Evolutionary conservation across 2,329 filamentous ascomycete species (phyloP), one percentile per base, ranked within the genome.

Genomic region (Stagonosporopsis vannaccii): DNA sequence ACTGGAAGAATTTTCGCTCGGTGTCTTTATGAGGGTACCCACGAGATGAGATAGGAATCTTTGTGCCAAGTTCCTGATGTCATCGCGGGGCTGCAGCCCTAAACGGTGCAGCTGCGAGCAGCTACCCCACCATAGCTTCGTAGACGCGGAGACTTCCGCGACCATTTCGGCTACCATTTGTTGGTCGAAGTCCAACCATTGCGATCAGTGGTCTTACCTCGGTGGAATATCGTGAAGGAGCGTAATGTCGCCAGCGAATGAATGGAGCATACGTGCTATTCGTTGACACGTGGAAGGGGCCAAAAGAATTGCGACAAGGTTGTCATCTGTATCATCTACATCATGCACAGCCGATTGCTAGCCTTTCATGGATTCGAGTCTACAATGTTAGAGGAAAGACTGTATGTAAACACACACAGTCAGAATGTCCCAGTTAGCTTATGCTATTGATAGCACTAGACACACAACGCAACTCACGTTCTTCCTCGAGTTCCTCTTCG

Each of bases 61-160:
- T 43, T 12, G 3, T 13, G 37, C 15, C 15, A 26, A 30, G n/a
- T 23, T 11, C 3, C n/a, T 44, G 33, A 49, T 50, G 40, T 49
- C 52, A 55, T 44, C 45, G 45, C 52, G 41, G 52, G 35, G 46
- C 17, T 43, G 13, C 40, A 49, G 44, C 51, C 51, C 32, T 54
- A 42, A n/a, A 22, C 28, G 37, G 47, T 11, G 28, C 30, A 46
- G 32, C 43, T 28, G 20, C 3, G 30, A 43, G 6, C 26, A 41
- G 4, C 26, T n/a, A 33, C 33, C 20, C 36, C 44, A 40, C 46
- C 5, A 36, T 23, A 32, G 26, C 43, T 17, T 25, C 22, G 20
- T 7, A 9, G 8, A 32, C 26, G 33, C 28, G 44, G 15, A 12
- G 35, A 15, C 12, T 7, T 39, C 37, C 49, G 41, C 15, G 19